A percentile compares a stretch with the other conserved stretches of the same genome.
Conservation (phyloP, 345 rosid species). For the Brassica carinata region DNA sequence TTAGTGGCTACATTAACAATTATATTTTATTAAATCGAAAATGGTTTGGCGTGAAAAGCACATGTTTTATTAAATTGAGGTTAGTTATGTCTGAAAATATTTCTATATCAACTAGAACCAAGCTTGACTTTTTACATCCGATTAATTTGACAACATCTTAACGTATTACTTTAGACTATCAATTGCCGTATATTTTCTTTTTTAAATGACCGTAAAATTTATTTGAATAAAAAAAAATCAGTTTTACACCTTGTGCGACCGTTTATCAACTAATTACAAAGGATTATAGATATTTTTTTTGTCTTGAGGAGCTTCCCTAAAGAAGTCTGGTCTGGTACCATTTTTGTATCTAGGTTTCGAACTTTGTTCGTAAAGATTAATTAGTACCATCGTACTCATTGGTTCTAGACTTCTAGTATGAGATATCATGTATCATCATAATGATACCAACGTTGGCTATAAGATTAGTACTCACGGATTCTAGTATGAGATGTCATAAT, state of each 20-base stretch:
- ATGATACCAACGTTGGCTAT: not conserved
- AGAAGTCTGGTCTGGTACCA: too few relatives aligned
- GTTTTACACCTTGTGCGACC: too few relatives aligned
- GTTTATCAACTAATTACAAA: too few relatives aligned
- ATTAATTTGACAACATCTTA: conserved; percentile 27
- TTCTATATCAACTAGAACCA: conserved; percentile 15
- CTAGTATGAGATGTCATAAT: not conserved
- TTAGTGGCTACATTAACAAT: not conserved
- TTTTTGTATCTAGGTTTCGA: too few relatives aligned
- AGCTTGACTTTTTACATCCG: conserved; percentile 30
- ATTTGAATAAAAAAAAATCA: too few relatives aligned
- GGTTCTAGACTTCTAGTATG: not conserved
- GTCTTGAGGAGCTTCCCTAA: too few relatives aligned
- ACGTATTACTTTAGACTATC: conserved; percentile 13
- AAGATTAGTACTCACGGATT: not conserved
- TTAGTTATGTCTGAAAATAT: conserved; percentile 32
- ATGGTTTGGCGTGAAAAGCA: conserved; percentile 25
- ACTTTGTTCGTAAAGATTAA: not conserved
- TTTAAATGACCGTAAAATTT: too few relatives aligned
- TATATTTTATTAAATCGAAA: conserved; percentile 15
- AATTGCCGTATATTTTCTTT: not conserved
- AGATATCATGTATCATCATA: not conserved
- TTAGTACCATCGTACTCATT: not conserved
- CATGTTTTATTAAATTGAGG: conserved; percentile 20
- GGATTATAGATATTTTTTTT: too few relatives aligned